Evolutionary conservation across 176 grass and related monocot genomes (phyloP), one percentile per base, ranked within the genome.

Genomic region (Avena sativa): DNA sequence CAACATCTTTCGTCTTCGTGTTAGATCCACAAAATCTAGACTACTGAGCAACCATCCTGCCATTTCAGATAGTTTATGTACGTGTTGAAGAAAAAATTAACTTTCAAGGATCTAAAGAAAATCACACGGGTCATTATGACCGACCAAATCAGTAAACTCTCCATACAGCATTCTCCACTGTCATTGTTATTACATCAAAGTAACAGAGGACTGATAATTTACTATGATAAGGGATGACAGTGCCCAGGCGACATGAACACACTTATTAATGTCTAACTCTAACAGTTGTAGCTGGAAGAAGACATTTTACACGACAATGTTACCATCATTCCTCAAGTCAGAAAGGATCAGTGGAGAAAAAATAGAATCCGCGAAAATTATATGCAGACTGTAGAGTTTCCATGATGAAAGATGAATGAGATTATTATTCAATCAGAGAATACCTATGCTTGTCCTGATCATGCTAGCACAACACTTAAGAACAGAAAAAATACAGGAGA

Each of bases 51-150:
- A 75, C 76, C 38, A 80, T 68, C 25, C 34, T 74, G 71, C 16
- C 17, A 81, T 67, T 74, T 19, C 6, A 30, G 38, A 68, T 11
- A 69, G 59, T 84, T 91, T 71, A 67, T 58, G 52, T 59, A 88
- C 15, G 36, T 60, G 58, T 6, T 44, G 1, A 28, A 70, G 74
- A 71, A 12, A 85, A 4, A 77, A 71, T 11, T 56, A 58, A 60
- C 48, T 76, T 32, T 15, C 74, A 34, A 56, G 26, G 76, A 43
- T 43, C 49, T 14, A 44, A 79, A 79, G 12, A 58, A 13, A 65
- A 75, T 17, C 13, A 52, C 72, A 75, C 13, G 73, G 52, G 46
- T 64, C 59, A 71, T 57, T 79, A 66, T 75, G 7, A 4, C 47
- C 38, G 7, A 4, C 47, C 38, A 1, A 26, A 62, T 30, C 58